A percentile compares a stretch with the other conserved stretches of the same genome.
Conservation (phyloP, 306 rosid genomes). For the Senna tora region DNA sequence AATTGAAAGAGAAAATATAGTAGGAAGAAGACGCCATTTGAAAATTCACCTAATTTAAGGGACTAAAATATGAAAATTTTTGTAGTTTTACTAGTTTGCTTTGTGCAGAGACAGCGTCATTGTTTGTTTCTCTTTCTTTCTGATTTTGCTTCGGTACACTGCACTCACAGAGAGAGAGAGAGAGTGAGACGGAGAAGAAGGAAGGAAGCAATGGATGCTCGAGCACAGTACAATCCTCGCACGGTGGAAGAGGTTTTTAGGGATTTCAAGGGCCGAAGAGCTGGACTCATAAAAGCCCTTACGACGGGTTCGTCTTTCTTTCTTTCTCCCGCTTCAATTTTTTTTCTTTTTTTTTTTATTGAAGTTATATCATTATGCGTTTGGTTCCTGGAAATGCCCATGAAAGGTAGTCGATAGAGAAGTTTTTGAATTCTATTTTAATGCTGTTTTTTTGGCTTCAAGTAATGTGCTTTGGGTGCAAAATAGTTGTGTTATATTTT, state of each 20-base stretch:
- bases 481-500: constrained; percentile 10
- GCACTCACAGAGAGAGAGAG: background rate
- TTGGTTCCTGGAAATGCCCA: constrained; percentile 23
- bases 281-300: constrained; percentile 83
- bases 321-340: constrained; percentile 1
- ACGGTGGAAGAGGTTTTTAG: constrained; percentile 91
- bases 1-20: too few species aligned
- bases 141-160: constrained; percentile 39
- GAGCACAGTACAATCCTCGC: constrained; percentile 74
- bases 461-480: constrained; percentile 40
- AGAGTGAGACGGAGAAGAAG: constrained; percentile 1
- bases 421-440: constrained; percentile 16
- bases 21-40: too few species aligned
- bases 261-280: constrained; percentile 92
- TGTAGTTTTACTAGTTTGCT: background rate
- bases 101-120: background rate
- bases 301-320: constrained; percentile 58
- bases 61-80: background rate
- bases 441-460: constrained; percentile 32
- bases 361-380: background rate
- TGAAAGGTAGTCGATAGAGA: background rate
- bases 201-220: constrained; percentile 56
- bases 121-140: background rate
- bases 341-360: background rate
- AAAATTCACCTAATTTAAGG: too few species aligned